phyloP scores from a whole-genome alignment of 345 rosid genomes.

The Populus davidiana region DNA sequence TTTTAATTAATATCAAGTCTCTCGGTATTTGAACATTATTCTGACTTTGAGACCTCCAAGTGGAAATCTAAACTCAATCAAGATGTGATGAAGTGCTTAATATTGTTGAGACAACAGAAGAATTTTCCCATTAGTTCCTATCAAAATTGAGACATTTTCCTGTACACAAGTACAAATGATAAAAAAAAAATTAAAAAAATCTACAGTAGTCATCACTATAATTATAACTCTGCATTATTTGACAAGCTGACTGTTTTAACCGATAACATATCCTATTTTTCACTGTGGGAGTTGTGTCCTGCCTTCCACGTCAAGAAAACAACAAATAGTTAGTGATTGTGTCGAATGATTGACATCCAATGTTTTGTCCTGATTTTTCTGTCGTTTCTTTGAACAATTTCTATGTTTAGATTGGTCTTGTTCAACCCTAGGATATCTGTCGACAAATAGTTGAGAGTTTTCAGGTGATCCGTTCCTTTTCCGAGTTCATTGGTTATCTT shows the following conservation, averaged over 20 bases:
- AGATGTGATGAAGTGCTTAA: neutral
- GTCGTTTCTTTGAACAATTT: neutral
- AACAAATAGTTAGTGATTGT: no score
- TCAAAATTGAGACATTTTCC: neutral
- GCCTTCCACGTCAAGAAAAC: no score
- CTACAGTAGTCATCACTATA: neutral
- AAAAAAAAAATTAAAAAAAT: neutral
- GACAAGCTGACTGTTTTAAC: neutral
- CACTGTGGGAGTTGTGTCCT: neutral
- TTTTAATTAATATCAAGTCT: neutral
- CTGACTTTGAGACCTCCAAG: neutral
- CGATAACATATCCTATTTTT: neutral
- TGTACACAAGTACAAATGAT: neutral
- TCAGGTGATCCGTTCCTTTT: constrained; percentile 28
- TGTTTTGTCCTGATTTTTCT: neutral
- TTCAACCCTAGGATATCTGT: neutral
- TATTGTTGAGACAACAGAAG: neutral
- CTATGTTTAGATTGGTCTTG: neutral
- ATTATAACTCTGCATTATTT: neutral
- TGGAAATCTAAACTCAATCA: neutral
- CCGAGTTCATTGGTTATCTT: constrained; percentile 23
- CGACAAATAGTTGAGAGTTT: constrained; percentile 7
- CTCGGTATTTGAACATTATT: neutral
- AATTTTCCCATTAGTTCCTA: neutral
- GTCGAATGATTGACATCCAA: neutral